phyloP scores from a whole-genome alignment of 2,329 filamentous ascomycete species.

The Xylariomycetidae sp. region DNA sequence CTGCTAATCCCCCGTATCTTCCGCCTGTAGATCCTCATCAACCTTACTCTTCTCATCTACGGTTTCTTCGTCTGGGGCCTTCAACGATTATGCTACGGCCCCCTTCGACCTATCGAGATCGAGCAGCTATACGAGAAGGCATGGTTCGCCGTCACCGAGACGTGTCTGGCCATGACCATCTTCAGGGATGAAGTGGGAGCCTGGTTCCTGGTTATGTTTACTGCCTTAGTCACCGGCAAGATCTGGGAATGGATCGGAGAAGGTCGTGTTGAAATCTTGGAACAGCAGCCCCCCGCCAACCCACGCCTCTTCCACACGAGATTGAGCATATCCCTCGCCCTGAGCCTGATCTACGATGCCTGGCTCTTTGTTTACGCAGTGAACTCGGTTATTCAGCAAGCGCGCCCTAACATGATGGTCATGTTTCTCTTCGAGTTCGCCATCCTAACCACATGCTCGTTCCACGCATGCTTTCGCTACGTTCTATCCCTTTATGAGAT shows the following conservation, averaged over 20 bases:
- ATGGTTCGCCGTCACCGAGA: conserved; percentile 98
- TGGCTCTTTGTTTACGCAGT: conserved; percentile 79
- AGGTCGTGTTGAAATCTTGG: conserved; percentile 85
- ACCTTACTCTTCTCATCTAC: conserved; percentile 79
- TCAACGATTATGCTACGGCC: conserved; percentile 86
- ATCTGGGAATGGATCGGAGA: conserved; percentile 99
- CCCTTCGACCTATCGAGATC: conserved; percentile 86
- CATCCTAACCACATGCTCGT: conserved; percentile 73
- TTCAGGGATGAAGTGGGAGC: conserved; percentile 92
- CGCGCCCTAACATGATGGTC: conserved; percentile 97
- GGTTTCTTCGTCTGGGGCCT: conserved; percentile 79
- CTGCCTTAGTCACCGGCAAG: conserved; percentile 85
- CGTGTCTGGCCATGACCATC: conserved; percentile 95
- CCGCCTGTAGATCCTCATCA: conserved; percentile 70
- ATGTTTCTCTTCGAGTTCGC: conserved; percentile 99
- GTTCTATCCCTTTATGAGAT: conserved; percentile 73
- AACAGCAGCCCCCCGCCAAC: conserved; percentile 90
- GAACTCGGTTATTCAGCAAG: conserved; percentile 77
- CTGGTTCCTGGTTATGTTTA: conserved; percentile 96
- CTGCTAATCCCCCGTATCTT: conserved; percentile 7
- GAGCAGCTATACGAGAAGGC: conserved; percentile 96
- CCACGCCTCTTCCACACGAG: conserved; percentile 83
- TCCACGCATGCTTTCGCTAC: conserved; percentile 77
- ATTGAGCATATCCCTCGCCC: conserved; percentile 69
- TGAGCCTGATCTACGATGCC: conserved; percentile 76